These are phyloP conservation scores for Neurospora sp. DNA, from an alignment of 495 filamentous ascomycete species.

Conservation along the genomic window DNA sequence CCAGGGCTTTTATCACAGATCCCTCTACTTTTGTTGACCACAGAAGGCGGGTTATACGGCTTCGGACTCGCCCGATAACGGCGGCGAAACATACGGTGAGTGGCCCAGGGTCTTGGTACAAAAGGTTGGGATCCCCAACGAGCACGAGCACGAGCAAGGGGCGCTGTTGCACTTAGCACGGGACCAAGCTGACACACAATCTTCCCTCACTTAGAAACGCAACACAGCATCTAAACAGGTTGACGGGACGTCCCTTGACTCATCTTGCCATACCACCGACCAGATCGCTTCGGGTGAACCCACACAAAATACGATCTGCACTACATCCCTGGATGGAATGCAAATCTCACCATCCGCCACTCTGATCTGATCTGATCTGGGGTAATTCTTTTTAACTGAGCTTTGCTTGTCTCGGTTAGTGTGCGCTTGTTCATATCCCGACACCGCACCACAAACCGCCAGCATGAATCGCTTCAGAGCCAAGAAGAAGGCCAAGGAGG, in stretches of 20 bases:
- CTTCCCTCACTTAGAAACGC: neutral
- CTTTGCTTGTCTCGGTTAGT: neutral
- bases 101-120: neutral
- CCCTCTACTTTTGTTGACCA: neutral
- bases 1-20: neutral
- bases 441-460: neutral
- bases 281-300: neutral
- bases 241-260: neutral
- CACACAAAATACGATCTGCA: neutral
- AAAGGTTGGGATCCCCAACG: neutral
- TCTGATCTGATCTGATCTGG: neutral
- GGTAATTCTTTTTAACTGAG: neutral
- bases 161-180: neutral
- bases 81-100: neutral
- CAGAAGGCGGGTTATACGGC: neutral
- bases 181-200: neutral
- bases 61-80: neutral
- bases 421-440: neutral
- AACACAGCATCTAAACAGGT: neutral
- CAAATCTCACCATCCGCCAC: neutral
- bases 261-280: neutral
- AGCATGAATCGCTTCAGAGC: constrained; percentile 69
- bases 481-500: constrained; percentile 58
- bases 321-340: neutral
- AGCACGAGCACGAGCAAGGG: neutral